These are phyloP conservation scores for Claviceps cyperi DNA, from an alignment of 2,329 filamentous ascomycete genomes.

Conservation along the genomic window DNA sequence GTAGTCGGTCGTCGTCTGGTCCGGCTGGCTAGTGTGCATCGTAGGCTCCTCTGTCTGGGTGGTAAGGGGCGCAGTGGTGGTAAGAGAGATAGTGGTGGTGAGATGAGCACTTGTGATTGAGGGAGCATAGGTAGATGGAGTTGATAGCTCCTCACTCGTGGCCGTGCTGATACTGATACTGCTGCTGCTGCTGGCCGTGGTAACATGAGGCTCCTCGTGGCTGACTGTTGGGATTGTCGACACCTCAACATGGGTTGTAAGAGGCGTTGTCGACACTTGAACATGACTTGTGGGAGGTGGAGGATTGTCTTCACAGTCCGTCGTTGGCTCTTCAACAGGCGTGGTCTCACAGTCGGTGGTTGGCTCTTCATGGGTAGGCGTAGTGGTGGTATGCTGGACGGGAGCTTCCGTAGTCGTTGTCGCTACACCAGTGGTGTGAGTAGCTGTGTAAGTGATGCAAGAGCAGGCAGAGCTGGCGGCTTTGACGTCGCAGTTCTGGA, in stretches of 20 bases:
- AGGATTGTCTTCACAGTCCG: not conserved
- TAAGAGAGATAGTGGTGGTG: conserved; percentile 2
- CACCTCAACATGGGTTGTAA: not conserved
- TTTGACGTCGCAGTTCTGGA: conserved; percentile 15
- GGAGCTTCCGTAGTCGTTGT: conserved; percentile 3
- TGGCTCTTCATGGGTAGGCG: conserved; percentile 4
- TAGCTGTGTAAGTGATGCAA: conserved; percentile 22
- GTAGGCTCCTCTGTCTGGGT: conserved; percentile 2
- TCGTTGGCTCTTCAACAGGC: not conserved
- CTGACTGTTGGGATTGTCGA: not conserved
- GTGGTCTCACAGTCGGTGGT: conserved; percentile 2
- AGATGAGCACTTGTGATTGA: conserved; percentile 1
- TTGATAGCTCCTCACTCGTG: conserved; percentile 3
- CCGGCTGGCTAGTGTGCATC: conserved; percentile 6
- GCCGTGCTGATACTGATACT: not conserved
- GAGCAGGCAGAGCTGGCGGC: conserved; percentile 22
- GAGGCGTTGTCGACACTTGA: not conserved
- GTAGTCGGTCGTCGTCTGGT: conserved; percentile 2
- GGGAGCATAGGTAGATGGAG: conserved; percentile 4
- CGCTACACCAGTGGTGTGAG: conserved; percentile 10
- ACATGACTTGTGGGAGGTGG: not conserved
- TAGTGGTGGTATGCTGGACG: not conserved
- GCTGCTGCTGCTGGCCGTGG: not conserved
- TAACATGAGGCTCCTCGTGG: not conserved
- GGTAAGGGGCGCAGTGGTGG: conserved; percentile 3